Evolutionary conservation across 306 rosid genomes (phyloP).

Genomic region (Geum urbanum): DNA sequence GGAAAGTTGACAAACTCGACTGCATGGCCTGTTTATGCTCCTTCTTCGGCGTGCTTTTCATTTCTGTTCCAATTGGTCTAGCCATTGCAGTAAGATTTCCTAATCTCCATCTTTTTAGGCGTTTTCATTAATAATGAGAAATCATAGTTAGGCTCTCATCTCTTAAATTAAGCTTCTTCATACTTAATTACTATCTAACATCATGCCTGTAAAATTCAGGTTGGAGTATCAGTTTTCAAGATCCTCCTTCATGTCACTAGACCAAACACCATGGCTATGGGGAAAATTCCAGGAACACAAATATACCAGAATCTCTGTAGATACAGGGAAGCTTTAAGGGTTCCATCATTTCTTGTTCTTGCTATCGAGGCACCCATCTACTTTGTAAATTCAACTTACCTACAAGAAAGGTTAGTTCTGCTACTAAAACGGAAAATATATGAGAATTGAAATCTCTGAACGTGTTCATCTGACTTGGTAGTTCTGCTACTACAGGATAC

Average conservation of each 20-base stretch:
- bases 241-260: constrained; percentile 83
- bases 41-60: constrained; percentile 86
- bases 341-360: constrained; percentile 80
- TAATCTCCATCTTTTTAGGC: background rate
- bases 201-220: constrained; percentile 43
- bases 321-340: constrained; percentile 70
- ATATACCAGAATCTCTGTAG: constrained; percentile 64
- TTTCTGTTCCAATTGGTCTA: constrained; percentile 90
- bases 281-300: constrained; percentile 82
- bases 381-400: constrained; percentile 90
- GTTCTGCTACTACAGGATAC: constrained; percentile 47
- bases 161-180: background rate
- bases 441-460: constrained; percentile 10
- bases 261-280: constrained; percentile 78
- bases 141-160: background rate
- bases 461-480: constrained; percentile 23
- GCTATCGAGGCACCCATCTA: constrained; percentile 91
- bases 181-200: constrained; percentile 4
- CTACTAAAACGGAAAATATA: background rate
- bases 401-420: constrained; percentile 79
- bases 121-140: background rate
- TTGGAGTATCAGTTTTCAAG: constrained; percentile 89
- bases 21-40: constrained; percentile 82
- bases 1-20: constrained; percentile 98
- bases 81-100: constrained; percentile 71